These are phyloP conservation scores for Tolypocladium tropicale DNA, from an alignment of 2,329 filamentous ascomycete genomes.

Conservation along the genomic window DNA sequence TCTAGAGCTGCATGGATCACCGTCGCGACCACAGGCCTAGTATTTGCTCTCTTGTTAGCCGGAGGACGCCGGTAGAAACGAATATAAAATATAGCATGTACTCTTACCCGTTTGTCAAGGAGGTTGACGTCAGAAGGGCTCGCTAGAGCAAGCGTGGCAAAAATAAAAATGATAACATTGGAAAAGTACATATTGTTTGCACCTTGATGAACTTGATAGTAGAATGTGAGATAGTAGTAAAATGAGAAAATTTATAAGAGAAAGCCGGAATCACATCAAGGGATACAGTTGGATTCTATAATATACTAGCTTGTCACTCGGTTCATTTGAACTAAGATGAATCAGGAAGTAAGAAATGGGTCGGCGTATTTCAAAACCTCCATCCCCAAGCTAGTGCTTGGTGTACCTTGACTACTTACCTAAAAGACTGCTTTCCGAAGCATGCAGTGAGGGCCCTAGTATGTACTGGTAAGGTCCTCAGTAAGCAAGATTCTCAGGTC, in stretches of 20 bases:
- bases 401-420: too few relatives aligned
- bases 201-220: background rate
- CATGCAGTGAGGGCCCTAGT: too few relatives aligned
- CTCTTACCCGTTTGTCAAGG: background rate
- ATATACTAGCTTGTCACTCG: background rate
- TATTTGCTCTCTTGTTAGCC: background rate
- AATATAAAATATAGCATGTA: background rate
- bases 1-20: background rate
- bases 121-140: background rate
- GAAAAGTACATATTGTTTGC: background rate
- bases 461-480: too few relatives aligned
- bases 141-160: background rate
- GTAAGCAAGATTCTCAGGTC: too few relatives aligned
- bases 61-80: background rate
- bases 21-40: background rate
- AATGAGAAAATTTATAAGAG: background rate
- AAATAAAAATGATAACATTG: background rate
- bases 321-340: too few relatives aligned
- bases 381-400: too few relatives aligned
- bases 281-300: background rate
- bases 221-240: background rate
- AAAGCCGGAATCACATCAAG: background rate
- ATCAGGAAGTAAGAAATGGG: too few relatives aligned
- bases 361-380: too few relatives aligned
- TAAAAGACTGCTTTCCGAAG: too few relatives aligned